A percentile compares a stretch with the other conserved stretches of the same genome.
phyloP scores from a whole-genome alignment of 2,329 filamentous ascomycete genomes.

The Cladophialophora yegresii region DNA sequence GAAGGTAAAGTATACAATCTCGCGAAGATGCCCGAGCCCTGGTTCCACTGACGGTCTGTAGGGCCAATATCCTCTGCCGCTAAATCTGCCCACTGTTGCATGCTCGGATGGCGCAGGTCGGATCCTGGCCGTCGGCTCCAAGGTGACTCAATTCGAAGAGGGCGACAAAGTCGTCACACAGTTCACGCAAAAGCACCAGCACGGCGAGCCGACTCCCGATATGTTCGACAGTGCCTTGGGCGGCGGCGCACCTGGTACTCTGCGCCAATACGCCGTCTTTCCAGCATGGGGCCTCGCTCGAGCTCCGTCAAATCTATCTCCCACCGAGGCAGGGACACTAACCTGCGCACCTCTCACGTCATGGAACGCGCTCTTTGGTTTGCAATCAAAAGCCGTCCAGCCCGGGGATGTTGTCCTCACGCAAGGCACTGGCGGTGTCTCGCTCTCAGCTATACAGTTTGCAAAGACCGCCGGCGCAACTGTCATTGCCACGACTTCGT shows the following conservation, averaged over 20 bases:
- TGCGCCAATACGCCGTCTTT: conserved; percentile 69
- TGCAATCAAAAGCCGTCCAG: conserved; percentile 50
- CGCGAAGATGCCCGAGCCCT: neutral
- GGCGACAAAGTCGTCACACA: conserved; percentile 61
- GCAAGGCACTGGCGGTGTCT: conserved; percentile 64
- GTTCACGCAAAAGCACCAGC: conserved; percentile 61
- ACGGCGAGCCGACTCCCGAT: conserved; percentile 48
- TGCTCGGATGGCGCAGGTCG: conserved; percentile 50
- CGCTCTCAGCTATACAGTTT: conserved; percentile 49
- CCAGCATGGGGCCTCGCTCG: conserved; percentile 68
- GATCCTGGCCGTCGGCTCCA: conserved; percentile 55
- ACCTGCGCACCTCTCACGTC: conserved; percentile 64
- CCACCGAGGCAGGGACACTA: conserved; percentile 59
- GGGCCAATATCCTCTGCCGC: conserved; percentile 53
- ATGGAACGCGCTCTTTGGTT: conserved; percentile 67
- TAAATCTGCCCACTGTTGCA: conserved; percentile 47
- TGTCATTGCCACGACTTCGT: conserved; percentile 63
- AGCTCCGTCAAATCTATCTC: conserved; percentile 59
- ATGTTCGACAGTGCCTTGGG: conserved; percentile 62
- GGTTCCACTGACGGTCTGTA: conserved; percentile 25
- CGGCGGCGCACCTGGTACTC: conserved; percentile 66
- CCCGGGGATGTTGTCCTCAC: conserved; percentile 61
- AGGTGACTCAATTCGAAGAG: conserved; percentile 58
- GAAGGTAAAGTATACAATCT: conserved; percentile 35
- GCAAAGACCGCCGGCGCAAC: conserved; percentile 55